Evolutionary conservation across 1,284 basidiomycete species (phyloP), one percentile per base, ranked within the genome.

Genomic region (Irpex sp.): DNA sequence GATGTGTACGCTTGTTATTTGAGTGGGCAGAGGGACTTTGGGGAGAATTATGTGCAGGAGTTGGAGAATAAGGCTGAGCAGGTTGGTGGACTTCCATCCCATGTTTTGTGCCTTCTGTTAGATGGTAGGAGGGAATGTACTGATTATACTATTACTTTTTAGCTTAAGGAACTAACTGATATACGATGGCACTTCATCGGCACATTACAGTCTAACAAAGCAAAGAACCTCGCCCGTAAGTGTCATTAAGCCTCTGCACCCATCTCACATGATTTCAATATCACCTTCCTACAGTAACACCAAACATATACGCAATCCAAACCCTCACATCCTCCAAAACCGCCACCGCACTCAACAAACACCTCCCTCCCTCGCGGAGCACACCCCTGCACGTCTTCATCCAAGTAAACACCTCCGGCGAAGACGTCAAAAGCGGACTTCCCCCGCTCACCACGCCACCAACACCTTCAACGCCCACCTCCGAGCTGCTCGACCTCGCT

Each of bases 101-200:
- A n/a, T n/a, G n/a, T n/a, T n/a, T n/a, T 67, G 89, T 52, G 4
- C 31, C 49, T 51, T 1, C 56, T 58, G 26, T 7, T 59, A 58
- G 44, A 63, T 26, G 52, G 44, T 17, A 2, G 59, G 37, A 52
- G 59, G 52, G 19, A 26, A 4, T 26, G 58, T 62, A 26, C 19
- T 62, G 44, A 56, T 4, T 26, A 26, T 26, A 3, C 26, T 26
- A 4, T 4, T 26, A 48, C 11, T 31, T 5, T 52, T 15, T 57
- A 11, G 15, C 15, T 6, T 48, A 63, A 51, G 63, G 96, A 93
- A 15, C 94, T 95, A 0, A 67, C 70, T 31, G 91, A 93, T 68
- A 94, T 97, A 70, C 82, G 89, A 66, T 99, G 97, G 97, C 97
- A 98, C 77, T 98, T 98, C 74, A 97, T 99, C 68, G 97, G 97